Percentiles rank a stretch among this genome's conserved stretches.
These are phyloP conservation scores for Quercus ilex DNA, from an alignment of 306 rosid genomes.

Conservation along the genomic window DNA sequence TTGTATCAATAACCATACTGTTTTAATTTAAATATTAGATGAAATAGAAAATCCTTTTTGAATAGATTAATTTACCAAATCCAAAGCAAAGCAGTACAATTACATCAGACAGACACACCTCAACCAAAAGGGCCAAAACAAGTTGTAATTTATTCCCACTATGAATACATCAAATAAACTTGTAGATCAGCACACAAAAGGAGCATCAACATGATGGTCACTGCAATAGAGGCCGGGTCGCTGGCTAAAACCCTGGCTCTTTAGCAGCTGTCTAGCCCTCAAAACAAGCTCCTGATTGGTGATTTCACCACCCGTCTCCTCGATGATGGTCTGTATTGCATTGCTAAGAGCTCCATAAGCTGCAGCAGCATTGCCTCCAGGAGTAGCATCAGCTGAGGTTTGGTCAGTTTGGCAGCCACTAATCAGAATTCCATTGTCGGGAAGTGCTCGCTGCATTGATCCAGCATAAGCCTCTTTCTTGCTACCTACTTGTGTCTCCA, in stretches of 20 bases:
- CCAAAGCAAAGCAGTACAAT: not conserved
- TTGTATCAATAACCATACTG: conserved; percentile 34
- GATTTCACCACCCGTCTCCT: conserved; percentile 42
- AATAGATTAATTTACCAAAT: conserved; percentile 20
- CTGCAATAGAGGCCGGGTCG: conserved; percentile 77
- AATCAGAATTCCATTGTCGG: conserved; percentile 56
- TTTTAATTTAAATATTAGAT: conserved; percentile 28
- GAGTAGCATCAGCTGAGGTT: conserved; percentile 80
- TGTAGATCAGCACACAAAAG: conserved; percentile 38
- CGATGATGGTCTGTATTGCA: conserved; percentile 52
- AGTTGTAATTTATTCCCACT: not conserved
- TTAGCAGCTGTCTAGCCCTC: conserved; percentile 50
- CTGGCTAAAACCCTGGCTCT: conserved; percentile 67
- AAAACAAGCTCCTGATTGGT: conserved; percentile 54
- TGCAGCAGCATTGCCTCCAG: conserved; percentile 35
- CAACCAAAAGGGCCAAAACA: not conserved
- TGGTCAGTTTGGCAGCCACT: conserved; percentile 81
- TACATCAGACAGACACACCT: not conserved
- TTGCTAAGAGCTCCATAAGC: conserved; percentile 85
- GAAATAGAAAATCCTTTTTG: conserved; percentile 36
- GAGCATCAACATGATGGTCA: conserved; percentile 38
- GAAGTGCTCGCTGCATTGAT: conserved; percentile 25
- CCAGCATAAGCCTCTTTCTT: conserved; percentile 60
- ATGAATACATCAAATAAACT: not conserved
- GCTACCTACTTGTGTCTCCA: conserved; percentile 46